These are phyloP conservation scores for Protomyces lactucae-debilis DNA, from an alignment of 1,139 yeast genomes.

Conservation along the genomic window DNA sequence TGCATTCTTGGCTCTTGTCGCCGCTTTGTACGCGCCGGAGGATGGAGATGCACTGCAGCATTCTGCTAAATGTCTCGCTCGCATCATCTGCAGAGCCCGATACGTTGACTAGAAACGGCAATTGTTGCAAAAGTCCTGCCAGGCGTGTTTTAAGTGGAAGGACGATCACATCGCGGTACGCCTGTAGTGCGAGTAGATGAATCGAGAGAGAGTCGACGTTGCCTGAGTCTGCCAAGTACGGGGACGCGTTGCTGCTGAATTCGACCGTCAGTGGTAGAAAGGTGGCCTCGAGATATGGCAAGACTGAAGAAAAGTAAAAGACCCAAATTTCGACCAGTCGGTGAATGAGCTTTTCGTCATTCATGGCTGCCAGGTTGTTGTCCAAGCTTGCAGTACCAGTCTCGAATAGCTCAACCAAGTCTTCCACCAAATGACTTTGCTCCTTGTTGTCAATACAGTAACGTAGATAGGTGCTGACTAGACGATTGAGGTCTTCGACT, in stretches of 20 bases:
- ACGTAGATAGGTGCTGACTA: conserved; percentile 48
- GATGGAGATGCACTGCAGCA: conserved; percentile 56
- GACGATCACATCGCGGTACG: conserved; percentile 40
- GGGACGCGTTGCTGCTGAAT: conserved; percentile 42
- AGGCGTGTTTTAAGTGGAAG: conserved; percentile 40
- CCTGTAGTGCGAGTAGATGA: conserved; percentile 38
- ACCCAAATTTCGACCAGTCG: conserved; percentile 49
- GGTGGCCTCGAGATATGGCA: conserved; percentile 56
- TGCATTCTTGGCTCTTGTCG: conserved; percentile 51
- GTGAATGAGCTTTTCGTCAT: conserved; percentile 35
- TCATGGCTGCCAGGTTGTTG: conserved; percentile 33
- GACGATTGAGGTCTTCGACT: conserved; percentile 53
- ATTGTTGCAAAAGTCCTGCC: conserved; percentile 16
- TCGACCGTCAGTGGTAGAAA: conserved; percentile 57
- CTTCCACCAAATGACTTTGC: conserved; percentile 43
- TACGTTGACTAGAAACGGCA: conserved; percentile 16
- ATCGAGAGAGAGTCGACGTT: conserved; percentile 34
- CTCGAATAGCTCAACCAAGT: conserved; percentile 47
- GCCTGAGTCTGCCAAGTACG: neutral
- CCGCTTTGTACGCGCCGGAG: conserved; percentile 49
- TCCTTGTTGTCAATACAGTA: conserved; percentile 45
- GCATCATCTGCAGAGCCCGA: conserved; percentile 34
- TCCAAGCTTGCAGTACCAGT: conserved; percentile 47
- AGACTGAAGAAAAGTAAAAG: conserved; percentile 49
- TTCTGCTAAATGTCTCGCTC: conserved; percentile 38